Percentiles rank a stretch among this genome's conserved stretches.
Evolutionary conservation across 208 protist species (phyloP).

Genomic region (Acanthamoeba healyi): DNA sequence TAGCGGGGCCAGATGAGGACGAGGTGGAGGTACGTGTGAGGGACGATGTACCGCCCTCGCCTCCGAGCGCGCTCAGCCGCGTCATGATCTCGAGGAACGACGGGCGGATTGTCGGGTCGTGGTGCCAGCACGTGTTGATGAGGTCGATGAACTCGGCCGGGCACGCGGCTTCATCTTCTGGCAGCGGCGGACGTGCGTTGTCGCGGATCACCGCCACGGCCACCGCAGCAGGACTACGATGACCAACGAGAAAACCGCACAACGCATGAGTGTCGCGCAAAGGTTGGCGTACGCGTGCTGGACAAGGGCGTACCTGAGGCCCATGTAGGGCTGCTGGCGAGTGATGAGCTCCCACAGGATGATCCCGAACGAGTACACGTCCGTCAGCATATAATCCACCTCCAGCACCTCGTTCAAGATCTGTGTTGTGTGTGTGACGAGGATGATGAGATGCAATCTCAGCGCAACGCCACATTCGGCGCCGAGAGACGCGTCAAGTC

Average conservation of each 20-base stretch:
- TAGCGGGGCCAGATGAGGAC: background rate
- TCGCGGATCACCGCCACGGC: background rate
- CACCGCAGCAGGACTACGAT: background rate
- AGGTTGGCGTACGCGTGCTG: too few relatives aligned
- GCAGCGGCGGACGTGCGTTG: background rate
- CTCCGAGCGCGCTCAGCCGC: background rate
- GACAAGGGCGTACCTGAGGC: background rate
- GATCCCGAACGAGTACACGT: background rate
- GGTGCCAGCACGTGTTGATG: background rate
- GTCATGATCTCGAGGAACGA: conserved; percentile 21
- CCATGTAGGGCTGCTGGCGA: background rate
- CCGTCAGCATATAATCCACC: background rate
- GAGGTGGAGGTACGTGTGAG: background rate
- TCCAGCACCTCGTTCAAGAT: background rate
- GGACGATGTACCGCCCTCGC: background rate
- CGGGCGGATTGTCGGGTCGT: background rate
- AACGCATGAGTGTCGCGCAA: too few relatives aligned
- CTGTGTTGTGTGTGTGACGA: background rate
- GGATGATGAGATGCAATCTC: background rate
- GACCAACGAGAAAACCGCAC: too few relatives aligned
- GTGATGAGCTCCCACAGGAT: background rate
- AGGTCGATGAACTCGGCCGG: background rate
- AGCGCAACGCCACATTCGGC: too few relatives aligned
- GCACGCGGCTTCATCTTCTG: background rate
- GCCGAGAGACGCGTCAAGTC: too few relatives aligned